phyloP scores from a whole-genome alignment of 306 rosid genomes.

The Inga oerstediana region DNA sequence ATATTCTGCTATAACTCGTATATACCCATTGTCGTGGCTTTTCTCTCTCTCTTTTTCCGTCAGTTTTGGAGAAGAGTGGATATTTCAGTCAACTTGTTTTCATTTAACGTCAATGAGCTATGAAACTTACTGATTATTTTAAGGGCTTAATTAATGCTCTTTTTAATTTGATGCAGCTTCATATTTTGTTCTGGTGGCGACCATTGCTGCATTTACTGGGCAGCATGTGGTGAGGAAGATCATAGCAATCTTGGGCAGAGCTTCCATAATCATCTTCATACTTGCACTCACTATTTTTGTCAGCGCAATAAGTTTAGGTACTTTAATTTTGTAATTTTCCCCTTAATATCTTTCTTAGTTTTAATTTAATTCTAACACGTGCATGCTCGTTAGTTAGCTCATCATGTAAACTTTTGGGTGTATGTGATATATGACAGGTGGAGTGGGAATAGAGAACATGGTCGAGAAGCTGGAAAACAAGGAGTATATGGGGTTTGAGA shows the following conservation, averaged over 20 bases:
- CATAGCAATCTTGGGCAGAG: constrained; percentile 66
- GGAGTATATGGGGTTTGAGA: constrained; percentile 80
- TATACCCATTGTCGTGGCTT: background rate
- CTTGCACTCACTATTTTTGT: constrained; percentile 73
- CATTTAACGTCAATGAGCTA: background rate
- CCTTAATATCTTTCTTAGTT: background rate
- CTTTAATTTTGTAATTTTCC: background rate
- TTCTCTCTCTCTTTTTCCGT: background rate
- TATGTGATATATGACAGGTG: constrained; percentile 46
- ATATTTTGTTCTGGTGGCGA: constrained; percentile 64
- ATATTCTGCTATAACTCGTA: background rate
- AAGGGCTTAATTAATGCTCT: background rate
- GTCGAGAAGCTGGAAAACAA: constrained; percentile 66
- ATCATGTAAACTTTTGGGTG: constrained; percentile 12
- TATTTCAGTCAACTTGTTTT: background rate
- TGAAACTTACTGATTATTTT: background rate
- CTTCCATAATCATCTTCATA: constrained; percentile 79
- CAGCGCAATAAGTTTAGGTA: constrained; percentile 88
- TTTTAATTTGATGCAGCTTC: constrained; percentile 53
- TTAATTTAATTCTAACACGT: background rate
- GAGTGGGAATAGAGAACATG: constrained; percentile 78
- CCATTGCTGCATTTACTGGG: constrained; percentile 73
- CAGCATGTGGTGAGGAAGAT: constrained; percentile 78
- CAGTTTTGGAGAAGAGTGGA: background rate
- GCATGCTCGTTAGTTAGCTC: background rate